Conservation (phyloP, 306 rosid species). For the Sindora glabra region DNA sequence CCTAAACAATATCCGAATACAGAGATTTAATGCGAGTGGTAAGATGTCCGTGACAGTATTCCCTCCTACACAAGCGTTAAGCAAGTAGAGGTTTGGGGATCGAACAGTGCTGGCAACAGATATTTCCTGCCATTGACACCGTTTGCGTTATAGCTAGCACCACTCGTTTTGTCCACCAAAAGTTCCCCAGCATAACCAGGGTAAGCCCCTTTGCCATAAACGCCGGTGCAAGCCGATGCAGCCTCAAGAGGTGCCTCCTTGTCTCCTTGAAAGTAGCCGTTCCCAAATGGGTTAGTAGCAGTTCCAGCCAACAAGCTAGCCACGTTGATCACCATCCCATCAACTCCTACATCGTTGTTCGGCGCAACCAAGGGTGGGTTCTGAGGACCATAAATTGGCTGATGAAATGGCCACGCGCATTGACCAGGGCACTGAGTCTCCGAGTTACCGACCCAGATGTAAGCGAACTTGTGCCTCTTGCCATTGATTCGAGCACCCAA, state of each 20-base stretch:
- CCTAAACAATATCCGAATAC: background rate
- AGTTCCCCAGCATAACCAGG: conserved; percentile 65
- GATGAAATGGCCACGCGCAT: conserved; percentile 83
- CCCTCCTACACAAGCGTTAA: conserved; percentile 31
- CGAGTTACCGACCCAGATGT: conserved; percentile 69
- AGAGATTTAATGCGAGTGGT: background rate
- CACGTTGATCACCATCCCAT: conserved; percentile 62
- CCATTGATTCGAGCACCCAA: conserved; percentile 11
- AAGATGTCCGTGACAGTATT: background rate
- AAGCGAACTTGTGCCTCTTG: conserved; percentile 34
- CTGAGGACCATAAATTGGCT: conserved; percentile 76
- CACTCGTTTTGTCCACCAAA: conserved; percentile 41
- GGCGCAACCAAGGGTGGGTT: conserved; percentile 45
- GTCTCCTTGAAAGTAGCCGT: conserved; percentile 66
- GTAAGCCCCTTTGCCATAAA: conserved; percentile 64
- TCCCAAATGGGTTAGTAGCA: conserved; percentile 54
- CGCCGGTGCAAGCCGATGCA: conserved; percentile 55
- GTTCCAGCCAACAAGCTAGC: conserved; percentile 66
- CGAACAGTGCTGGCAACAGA: conserved; percentile 51
- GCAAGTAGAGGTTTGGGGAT: conserved; percentile 55
- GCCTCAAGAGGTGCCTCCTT: conserved; percentile 70
- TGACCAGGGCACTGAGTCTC: conserved; percentile 70
- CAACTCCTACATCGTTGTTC: conserved; percentile 60
- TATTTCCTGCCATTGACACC: conserved; percentile 46
- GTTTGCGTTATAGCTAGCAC: conserved; percentile 60